Evolutionary conservation across 2,329 filamentous ascomycete species (phyloP).

Genomic region (Epichloe festucae): DNA sequence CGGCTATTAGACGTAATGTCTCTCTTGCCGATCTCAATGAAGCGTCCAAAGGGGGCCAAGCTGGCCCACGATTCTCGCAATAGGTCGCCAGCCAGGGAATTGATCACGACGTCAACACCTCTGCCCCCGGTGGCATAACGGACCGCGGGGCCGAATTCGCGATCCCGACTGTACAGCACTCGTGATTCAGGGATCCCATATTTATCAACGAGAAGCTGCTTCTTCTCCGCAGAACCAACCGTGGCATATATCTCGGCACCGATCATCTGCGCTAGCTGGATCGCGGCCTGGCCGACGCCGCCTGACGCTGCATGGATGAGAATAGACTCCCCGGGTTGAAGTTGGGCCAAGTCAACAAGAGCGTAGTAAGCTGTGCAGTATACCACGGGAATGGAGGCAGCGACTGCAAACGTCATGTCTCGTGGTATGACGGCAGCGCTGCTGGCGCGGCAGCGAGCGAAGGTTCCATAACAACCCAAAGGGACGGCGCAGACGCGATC

Average conservation of each 20-base stretch:
- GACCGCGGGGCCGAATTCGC: slow-evolving; percentile 10
- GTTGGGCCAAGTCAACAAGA: slow-evolving; percentile 9
- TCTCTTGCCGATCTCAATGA: slow-evolving; percentile 30
- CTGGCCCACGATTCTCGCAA: slow-evolving; percentile 30
- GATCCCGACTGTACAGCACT: slow-evolving; percentile 16
- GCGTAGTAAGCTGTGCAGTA: slow-evolving; percentile 9
- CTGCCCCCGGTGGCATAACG: slow-evolving; percentile 22
- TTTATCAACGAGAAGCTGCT: slow-evolving; percentile 13
- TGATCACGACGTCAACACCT: slow-evolving; percentile 60
- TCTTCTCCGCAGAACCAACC: slow-evolving; percentile 17
- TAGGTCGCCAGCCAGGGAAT: slow-evolving; percentile 19
- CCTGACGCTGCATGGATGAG: slow-evolving; percentile 20
- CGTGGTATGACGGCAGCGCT: slow-evolving; percentile 5
- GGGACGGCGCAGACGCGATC: slow-evolving; percentile 14
- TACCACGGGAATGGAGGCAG: slow-evolving; percentile 12
- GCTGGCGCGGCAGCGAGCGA: slow-evolving; percentile 11
- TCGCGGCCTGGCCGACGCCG: slow-evolving; percentile 17
- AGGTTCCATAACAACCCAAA: slow-evolving; percentile 16
- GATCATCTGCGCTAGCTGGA: slow-evolving; percentile 13
- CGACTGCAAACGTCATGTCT: slow-evolving; percentile 16
- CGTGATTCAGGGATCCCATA: slow-evolving; percentile 24
- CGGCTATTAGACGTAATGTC: slow-evolving; percentile 26
- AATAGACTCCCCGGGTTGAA: slow-evolving; percentile 20
- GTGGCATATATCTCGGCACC: slow-evolving; percentile 18
- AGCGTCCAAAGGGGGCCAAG: slow-evolving; percentile 28